phyloP scores from a whole-genome alignment of 2,329 filamentous ascomycete genomes.

The Curvularia eragrostidis region DNA sequence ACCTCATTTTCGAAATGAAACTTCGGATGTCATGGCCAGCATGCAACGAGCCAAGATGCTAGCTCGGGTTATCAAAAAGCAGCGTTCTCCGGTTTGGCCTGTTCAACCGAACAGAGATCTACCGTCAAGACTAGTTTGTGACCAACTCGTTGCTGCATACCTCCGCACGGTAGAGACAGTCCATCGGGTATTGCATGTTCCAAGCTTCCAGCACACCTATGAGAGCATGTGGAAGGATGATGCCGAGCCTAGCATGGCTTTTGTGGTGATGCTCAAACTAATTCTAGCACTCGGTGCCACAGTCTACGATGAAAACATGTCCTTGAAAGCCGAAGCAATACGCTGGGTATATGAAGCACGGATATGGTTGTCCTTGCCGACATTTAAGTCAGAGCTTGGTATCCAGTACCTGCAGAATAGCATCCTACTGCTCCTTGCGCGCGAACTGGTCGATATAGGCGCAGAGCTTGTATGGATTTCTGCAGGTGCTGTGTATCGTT shows the following conservation, averaged over 20 bases:
- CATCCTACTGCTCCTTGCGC: constrained; percentile 49
- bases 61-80: constrained; percentile 60
- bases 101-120: constrained; percentile 52
- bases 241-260: constrained; percentile 48
- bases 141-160: constrained; percentile 59
- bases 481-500: constrained; percentile 47
- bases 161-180: constrained; percentile 57
- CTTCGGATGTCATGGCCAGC: constrained; percentile 44
- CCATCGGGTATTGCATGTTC: constrained; percentile 61
- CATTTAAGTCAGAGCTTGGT: constrained; percentile 60
- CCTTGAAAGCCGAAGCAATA: constrained; percentile 58
- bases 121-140: constrained; percentile 56
- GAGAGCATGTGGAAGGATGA: constrained; percentile 58
- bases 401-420: constrained; percentile 60
- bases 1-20: constrained; percentile 47
- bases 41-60: constrained; percentile 62
- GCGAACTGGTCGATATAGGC: constrained; percentile 45
- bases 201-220: constrained; percentile 58
- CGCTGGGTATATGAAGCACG: constrained; percentile 66
- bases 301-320: constrained; percentile 59
- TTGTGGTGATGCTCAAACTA: constrained; percentile 65
- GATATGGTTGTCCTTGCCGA: constrained; percentile 61
- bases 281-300: constrained; percentile 64
- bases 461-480: constrained; percentile 50
- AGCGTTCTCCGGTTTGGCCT: constrained; percentile 59